Evolutionary conservation across 495 filamentous ascomycete species (phyloP).

Genomic region (Hamigera avellanea): DNA sequence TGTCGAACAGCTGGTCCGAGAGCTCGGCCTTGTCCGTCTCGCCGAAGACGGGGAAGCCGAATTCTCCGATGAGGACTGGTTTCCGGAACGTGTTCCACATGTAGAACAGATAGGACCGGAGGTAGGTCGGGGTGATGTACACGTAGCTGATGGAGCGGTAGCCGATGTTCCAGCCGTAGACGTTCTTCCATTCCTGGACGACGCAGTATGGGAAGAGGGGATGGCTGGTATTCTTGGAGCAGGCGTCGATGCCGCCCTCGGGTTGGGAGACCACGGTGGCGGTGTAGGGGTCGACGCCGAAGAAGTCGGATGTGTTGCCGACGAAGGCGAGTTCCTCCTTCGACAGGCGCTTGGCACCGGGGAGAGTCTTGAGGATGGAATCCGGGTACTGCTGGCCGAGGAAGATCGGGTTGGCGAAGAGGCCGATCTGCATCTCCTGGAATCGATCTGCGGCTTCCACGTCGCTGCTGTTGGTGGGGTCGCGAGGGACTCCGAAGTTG

Average conservation of each 20-base stretch:
- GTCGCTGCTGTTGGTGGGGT: constrained; percentile 22
- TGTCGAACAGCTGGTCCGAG: no score
- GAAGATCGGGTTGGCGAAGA: constrained; percentile 28
- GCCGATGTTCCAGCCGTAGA: constrained; percentile 31
- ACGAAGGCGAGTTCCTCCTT: constrained; percentile 20
- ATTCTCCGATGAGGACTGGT: constrained; percentile 24
- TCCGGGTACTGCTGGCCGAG: constrained; percentile 32
- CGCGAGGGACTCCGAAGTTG: constrained; percentile 28
- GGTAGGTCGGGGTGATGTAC: constrained; percentile 28
- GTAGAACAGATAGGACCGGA: constrained; percentile 29
- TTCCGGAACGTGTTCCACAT: constrained; percentile 32
- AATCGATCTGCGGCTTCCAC: constrained; percentile 24
- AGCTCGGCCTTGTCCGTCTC: no score
- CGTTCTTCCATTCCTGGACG: constrained; percentile 20
- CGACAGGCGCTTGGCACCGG: no score
- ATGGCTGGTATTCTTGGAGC: constrained; percentile 15
- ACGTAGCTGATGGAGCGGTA: constrained; percentile 28
- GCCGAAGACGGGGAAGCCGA: no score
- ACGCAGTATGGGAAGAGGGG: constrained; percentile 6
- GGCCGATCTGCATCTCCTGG: constrained; percentile 27
- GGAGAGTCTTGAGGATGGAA: no score
- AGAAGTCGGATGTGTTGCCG: constrained; percentile 27
- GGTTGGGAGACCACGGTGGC: constrained; percentile 27
- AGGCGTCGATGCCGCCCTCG: constrained; percentile 20
- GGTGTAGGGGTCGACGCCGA: constrained; percentile 35